Base-by-base conservation (phyloP, 169 alveolate species). In the Plasmodium chabaudi region DNA sequence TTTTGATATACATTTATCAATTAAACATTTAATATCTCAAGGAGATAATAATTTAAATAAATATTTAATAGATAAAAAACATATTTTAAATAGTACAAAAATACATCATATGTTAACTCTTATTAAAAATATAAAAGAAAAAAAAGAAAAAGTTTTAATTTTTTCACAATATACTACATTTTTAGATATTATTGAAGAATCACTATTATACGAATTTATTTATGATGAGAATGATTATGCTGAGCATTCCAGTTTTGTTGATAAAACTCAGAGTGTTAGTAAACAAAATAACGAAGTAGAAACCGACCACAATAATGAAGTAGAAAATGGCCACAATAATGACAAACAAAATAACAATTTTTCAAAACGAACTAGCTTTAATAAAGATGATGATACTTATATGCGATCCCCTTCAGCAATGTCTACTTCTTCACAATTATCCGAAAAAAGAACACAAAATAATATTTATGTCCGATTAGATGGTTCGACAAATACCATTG, bases 401-500 rank as follows among this genome's bases (percentile, higher is more conserved):
- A 19, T 27, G 9, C 42, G 42, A 34, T 60, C 74, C 25, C 61
- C 86, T 5, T 84, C 87, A 6, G 51, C 64, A 27, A 23, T 55
- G 12, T 65, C 86, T 13, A 60, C 73, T 0, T n/a, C 91, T 5
- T 59, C 87, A 4, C n/a, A 17, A 7, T 15, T 46, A 12, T 21
- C 74, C n/a, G 75, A 72, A 25, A 25, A 39, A 7, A 25, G 55
- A 13, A 46, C 46, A 7, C 39, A 47, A 27, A 39, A 19, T 60
- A 67, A 73, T 64, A 60, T 74, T 44, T 97, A 93, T 87, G 91
- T 97, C 44, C 86, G 99, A 84, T 94, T 97, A n/a, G 99, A 97
- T 87, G 99, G 99, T 17, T 94, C 97, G 3, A 97, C 99, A 5
- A 97, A 97, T 73, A 95, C 97, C 9, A 98, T 96, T 59, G 99